phyloP scores from a whole-genome alignment of 2,329 filamentous ascomycete genomes.

The Colletotrichum camelliae region DNA sequence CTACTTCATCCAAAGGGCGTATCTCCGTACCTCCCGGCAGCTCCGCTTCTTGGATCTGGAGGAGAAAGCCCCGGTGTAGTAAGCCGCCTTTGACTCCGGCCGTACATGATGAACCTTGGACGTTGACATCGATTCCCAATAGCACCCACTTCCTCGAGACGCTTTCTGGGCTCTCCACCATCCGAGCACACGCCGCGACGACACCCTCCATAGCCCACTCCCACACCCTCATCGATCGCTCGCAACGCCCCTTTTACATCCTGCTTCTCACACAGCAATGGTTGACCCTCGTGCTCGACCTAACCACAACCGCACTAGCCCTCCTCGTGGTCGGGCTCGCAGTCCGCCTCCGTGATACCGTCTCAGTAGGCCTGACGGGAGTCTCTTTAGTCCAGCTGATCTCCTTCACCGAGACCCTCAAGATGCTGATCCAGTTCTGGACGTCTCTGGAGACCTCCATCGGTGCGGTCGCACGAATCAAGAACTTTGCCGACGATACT shows the following conservation, averaged over 20 bases:
- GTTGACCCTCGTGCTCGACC: conserved; percentile 57
- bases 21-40: conserved; percentile 48
- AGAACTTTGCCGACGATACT: conserved; percentile 31
- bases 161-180: conserved; percentile 50
- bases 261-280: conserved; percentile 63
- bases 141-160: conserved; percentile 49
- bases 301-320: conserved; percentile 52
- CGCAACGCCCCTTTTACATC: conserved; percentile 63
- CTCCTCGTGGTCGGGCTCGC: conserved; percentile 52
- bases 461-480: conserved; percentile 31
- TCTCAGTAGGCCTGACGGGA: conserved; percentile 24
- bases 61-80: conserved; percentile 46
- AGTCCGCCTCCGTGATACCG: conserved; percentile 29
- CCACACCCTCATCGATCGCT: conserved; percentile 53
- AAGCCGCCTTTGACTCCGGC: conserved; percentile 25
- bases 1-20: conserved; percentile 40
- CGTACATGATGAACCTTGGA: background rate
- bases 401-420: conserved; percentile 35
- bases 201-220: conserved; percentile 47
- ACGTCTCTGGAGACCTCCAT: conserved; percentile 33
- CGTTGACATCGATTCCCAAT: background rate
- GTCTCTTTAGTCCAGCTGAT: conserved; percentile 35
- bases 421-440: conserved; percentile 39
- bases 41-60: conserved; percentile 47
- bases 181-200: conserved; percentile 62